A percentile compares a stretch with the other conserved stretches of the same genome.
These are phyloP conservation scores for Kodamaea jinghongensis DNA, from an alignment of 805 yeast species.

Conservation along the genomic window DNA sequence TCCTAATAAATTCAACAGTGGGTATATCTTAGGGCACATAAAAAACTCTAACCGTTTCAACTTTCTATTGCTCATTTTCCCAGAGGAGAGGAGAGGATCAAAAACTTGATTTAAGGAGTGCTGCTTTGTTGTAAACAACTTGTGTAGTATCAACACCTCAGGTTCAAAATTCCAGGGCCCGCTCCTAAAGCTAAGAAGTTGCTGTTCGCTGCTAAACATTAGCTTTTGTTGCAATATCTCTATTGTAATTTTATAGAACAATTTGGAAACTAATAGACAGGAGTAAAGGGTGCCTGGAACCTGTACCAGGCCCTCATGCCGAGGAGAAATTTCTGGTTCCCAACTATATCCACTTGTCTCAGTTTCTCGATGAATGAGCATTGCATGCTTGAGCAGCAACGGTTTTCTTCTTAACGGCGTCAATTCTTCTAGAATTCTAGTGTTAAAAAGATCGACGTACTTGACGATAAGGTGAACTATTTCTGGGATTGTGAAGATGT, in stretches of 20 bases:
- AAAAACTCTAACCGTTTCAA: conserved; percentile 74
- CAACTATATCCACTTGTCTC: neutral
- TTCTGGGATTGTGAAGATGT: conserved; percentile 73
- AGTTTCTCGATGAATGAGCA: conserved; percentile 54
- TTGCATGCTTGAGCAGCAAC: conserved; percentile 63
- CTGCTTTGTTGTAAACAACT: conserved; percentile 54
- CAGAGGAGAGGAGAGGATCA: conserved; percentile 23
- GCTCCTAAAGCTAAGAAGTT: conserved; percentile 39
- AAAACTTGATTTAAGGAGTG: conserved; percentile 39
- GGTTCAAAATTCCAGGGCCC: conserved; percentile 24
- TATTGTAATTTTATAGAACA: conserved; percentile 58
- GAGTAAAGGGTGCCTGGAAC: conserved; percentile 39
- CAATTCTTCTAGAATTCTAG: conserved; percentile 56
- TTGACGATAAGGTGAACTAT: conserved; percentile 60
- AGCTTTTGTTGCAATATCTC: conserved; percentile 55
- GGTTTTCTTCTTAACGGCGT: conserved; percentile 66
- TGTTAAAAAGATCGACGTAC: conserved; percentile 53
- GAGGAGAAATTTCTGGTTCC: neutral
- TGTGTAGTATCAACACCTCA: conserved; percentile 59
- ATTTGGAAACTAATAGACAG: conserved; percentile 65
- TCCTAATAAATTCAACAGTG: conserved; percentile 36
- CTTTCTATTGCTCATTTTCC: conserved; percentile 21
- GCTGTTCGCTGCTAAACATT: conserved; percentile 48
- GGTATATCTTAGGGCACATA: conserved; percentile 71
- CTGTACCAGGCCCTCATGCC: no score